These are phyloP conservation scores for Pichia norvegensis DNA, from an alignment of 1,139 yeast genomes.

Conservation along the genomic window DNA sequence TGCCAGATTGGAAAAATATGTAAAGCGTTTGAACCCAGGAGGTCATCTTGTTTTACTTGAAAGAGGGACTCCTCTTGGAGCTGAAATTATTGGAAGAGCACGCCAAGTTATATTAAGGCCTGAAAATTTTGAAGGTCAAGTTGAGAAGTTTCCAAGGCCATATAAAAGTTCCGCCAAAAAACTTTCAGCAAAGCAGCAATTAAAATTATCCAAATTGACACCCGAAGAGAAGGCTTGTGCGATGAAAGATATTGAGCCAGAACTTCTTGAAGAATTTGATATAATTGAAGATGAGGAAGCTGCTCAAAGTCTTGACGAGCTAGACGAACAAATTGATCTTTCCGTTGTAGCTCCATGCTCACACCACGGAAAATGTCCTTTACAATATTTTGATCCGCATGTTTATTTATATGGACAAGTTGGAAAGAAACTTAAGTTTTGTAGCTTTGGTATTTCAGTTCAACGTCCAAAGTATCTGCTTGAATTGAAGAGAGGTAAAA, in stretches of 20 bases:
- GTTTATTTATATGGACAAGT: conserved; percentile 54
- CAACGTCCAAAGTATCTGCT: conserved; percentile 69
- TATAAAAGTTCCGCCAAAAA: conserved; percentile 44
- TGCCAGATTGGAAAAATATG: conserved; percentile 50
- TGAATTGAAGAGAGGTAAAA: conserved; percentile 77
- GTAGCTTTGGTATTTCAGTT: conserved; percentile 67
- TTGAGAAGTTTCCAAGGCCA: conserved; percentile 65
- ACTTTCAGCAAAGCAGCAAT: conserved; percentile 17
- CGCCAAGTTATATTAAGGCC: conserved; percentile 85
- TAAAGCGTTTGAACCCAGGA: conserved; percentile 58
- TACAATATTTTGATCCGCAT: conserved; percentile 70
- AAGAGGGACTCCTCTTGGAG: conserved; percentile 85
- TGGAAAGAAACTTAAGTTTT: conserved; percentile 59
- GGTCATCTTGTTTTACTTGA: conserved; percentile 77
- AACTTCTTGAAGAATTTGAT: conserved; percentile 36
- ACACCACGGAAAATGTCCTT: conserved; percentile 81
- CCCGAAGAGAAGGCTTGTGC: conserved; percentile 17
- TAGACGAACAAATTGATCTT: conserved; percentile 38
- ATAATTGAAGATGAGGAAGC: conserved; percentile 27
- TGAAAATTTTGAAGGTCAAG: conserved; percentile 49
- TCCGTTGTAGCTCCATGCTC: conserved; percentile 82
- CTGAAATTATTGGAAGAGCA: conserved; percentile 83
- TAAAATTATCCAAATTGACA: conserved; percentile 12
- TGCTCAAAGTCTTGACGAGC: conserved; percentile 21
- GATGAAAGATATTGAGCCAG: conserved; percentile 31